phyloP scores from a whole-genome alignment of 768 basidiomycete genomes.

The Lanmaoa rubissima region DNA sequence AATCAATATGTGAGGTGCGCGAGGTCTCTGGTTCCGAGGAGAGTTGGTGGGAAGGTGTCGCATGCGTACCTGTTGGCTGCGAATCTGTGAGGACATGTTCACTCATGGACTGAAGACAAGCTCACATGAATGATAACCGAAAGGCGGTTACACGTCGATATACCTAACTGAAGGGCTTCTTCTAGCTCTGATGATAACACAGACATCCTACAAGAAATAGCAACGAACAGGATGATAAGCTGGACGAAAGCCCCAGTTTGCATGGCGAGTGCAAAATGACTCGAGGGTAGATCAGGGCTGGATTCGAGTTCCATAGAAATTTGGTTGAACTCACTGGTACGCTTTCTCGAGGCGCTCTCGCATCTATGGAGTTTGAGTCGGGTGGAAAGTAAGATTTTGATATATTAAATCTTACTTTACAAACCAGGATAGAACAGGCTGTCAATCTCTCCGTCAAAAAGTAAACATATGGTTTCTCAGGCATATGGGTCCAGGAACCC shows the following conservation, averaged over 20 bases:
- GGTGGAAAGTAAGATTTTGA: not conserved
- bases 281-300: slow-evolving; percentile 26
- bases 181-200: slow-evolving; percentile 44
- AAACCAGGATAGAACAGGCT: slow-evolving; percentile 38
- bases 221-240: slow-evolving; percentile 58
- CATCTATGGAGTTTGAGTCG: slow-evolving; percentile 37
- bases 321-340: slow-evolving; percentile 45
- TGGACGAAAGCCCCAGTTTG: slow-evolving; percentile 75
- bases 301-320: not conserved
- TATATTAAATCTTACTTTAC: slow-evolving; percentile 40
- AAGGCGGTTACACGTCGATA: slow-evolving; percentile 28
- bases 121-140: slow-evolving; percentile 35
- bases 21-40: not conserved
- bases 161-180: slow-evolving; percentile 35
- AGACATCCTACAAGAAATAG: slow-evolving; percentile 58
- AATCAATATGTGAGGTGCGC: not conserved
- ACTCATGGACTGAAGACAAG: not conserved
- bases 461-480: slow-evolving; percentile 38
- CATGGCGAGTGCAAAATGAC: slow-evolving; percentile 61
- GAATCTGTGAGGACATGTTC: slow-evolving; percentile 4
- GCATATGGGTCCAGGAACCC: slow-evolving; percentile 63
- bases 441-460: slow-evolving; percentile 37
- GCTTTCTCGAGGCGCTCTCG: slow-evolving; percentile 45
- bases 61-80: slow-evolving; percentile 15
- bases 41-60: not conserved